Conservation (phyloP, 179 eudicot species). For the Corrigiola litoralis region DNA sequence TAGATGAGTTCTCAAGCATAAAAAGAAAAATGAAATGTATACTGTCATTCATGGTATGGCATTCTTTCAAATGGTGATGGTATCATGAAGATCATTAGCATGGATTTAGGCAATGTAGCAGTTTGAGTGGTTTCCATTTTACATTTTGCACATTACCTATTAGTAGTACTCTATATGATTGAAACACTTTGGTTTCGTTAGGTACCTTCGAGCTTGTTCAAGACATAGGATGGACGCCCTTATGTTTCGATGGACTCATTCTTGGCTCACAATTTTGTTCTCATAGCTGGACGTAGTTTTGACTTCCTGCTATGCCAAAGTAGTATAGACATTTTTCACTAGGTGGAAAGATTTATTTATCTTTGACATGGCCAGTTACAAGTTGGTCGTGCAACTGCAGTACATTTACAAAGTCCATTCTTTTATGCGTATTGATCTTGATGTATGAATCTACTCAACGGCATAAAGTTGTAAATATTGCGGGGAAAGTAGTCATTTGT, state of each 20-base stretch:
- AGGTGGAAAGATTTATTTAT: not conserved
- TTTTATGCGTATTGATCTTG: not conserved
- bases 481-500: too few species aligned
- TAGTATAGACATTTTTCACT: too few species aligned
- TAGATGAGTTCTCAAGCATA: too few species aligned
- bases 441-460: too few species aligned
- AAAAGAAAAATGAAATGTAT: too few species aligned
- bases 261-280: conserved; percentile 17
- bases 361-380: not conserved
- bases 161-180: not conserved
- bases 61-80: too few species aligned
- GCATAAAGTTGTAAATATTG: too few species aligned
- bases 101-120: too few species aligned
- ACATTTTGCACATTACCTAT: too few species aligned
- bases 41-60: too few species aligned
- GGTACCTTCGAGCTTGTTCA: conserved; percentile 42
- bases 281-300: not conserved
- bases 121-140: too few species aligned
- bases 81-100: too few species aligned
- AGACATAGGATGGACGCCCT: conserved; percentile 12
- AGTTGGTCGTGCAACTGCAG: not conserved
- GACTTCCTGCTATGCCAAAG: conserved; percentile 5
- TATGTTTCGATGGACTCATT: not conserved
- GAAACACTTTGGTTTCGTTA: conserved; percentile 1
- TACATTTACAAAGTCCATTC: not conserved